phyloP scores from a whole-genome alignment of 2,329 filamentous ascomycete species.

The Pseudogymnoascus sp. region DNA sequence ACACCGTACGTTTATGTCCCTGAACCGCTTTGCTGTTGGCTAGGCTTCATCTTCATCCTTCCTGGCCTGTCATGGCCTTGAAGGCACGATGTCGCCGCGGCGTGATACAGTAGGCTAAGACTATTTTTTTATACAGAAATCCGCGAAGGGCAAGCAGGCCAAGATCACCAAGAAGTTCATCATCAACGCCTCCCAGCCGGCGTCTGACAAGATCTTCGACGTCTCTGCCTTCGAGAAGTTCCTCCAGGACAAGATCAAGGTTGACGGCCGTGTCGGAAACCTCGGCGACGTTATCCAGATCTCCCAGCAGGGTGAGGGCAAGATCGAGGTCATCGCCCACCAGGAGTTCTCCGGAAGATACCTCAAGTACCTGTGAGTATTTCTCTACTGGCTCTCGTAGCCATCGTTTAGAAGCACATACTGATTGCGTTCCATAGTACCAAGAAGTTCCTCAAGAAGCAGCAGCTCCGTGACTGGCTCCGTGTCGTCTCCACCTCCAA shows the following conservation, averaged over 20 bases:
- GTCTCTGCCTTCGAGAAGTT: slow-evolving; percentile 99
- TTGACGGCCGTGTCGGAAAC: slow-evolving; percentile 96
- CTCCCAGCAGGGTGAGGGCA: slow-evolving; percentile 86
- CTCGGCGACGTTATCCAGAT: slow-evolving; percentile 89
- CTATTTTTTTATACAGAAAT: slow-evolving; percentile 47
- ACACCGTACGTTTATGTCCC: slow-evolving; percentile 74
- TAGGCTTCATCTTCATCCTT: slow-evolving; percentile 31
- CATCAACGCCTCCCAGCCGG: slow-evolving; percentile 98
- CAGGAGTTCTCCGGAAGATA: slow-evolving; percentile 98
- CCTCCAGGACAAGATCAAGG: slow-evolving; percentile 99
- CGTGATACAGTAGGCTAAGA: slow-evolving; percentile 94
- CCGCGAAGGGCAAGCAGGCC: slow-evolving; percentile 61
- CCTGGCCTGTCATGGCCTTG: slow-evolving; percentile 13
- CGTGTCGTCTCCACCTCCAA: slow-evolving; percentile 96
- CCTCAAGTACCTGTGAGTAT: slow-evolving; percentile 94
- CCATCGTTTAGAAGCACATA: slow-evolving; percentile 20
- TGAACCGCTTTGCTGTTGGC: slow-evolving; percentile 88
- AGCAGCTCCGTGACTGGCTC: slow-evolving; percentile 99
- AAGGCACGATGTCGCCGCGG: slow-evolving; percentile 13
- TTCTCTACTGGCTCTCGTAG: background rate
- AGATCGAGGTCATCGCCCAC: slow-evolving; percentile 96
- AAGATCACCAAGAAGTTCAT: slow-evolving; percentile 72
- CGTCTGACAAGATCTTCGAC: slow-evolving; percentile 99
- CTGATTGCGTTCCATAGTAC: slow-evolving; percentile 55
- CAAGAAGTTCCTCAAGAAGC: slow-evolving; percentile 99